Base-by-base conservation (phyloP, 192 early-diverging fungal species). In the Coemansia sp. region DNA sequence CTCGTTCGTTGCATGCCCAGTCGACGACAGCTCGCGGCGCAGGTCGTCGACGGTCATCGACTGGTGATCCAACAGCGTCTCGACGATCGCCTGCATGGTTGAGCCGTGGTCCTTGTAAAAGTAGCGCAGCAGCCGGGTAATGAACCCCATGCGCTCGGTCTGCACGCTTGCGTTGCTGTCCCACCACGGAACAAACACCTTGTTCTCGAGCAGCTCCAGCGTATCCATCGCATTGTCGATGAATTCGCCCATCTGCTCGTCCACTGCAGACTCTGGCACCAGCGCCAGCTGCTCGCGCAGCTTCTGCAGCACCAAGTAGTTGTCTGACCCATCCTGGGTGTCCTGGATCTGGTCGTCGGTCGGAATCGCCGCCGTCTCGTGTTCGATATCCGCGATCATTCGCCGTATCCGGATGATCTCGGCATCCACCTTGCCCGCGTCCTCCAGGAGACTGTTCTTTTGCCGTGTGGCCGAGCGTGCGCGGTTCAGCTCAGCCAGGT, bases 81-180 rank as follows among this genome's bases (percentile, higher is more conserved):
- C 74, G 5, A 66, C 60, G 17, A 71, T 53, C 6, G 63, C 63
- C 14, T 70, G 74, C 74, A 77, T 77, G 3, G 64, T 70, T 0
- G 67, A 32, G 0, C 74, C 74, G n/a, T 77, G 63, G 36, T 77
- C 74, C 52, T 61, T 63, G 50, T 70, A 77, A n/a, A 77, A 71
- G 31, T 66, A 77, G 15, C 64, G 58, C 43, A 77, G 43, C 19
- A 77, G 53, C 14, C 68, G 31, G 0, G 57, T 34, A 23, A 71
- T 41, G 38, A 59, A 77, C 14, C 53, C 44, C 51, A 66, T 36
- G 8, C 74, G 55, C 31, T 55, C 53, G 2, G 55, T 49, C 56
- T 77, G 74, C 34, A 64, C 9, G 20, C 46, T 51, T 0, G 60
- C 56, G 20, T 51, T 60, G 0, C 30, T 20, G n/a, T 75, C 72